These are phyloP conservation scores for Passalora sequoiae DNA, from an alignment of 2,329 filamentous ascomycete species.

Conservation along the genomic window DNA sequence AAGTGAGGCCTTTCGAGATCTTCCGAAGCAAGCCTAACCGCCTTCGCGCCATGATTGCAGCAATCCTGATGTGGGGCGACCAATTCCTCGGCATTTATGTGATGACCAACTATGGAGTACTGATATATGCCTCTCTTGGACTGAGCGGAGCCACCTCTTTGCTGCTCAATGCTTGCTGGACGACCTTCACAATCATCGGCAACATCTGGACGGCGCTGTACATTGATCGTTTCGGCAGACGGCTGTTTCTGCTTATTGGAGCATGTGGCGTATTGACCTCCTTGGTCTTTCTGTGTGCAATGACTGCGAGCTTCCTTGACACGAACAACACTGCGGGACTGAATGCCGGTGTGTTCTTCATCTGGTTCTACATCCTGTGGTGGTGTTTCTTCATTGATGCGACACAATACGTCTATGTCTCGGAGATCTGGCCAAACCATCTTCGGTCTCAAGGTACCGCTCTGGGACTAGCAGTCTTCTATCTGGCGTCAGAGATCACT, in stretches of 20 bases:
- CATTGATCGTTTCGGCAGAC: conserved; percentile 40
- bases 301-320: conserved; percentile 35
- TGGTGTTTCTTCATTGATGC: conserved; percentile 45
- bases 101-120: conserved; percentile 38
- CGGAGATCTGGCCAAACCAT: conserved; percentile 44
- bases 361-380: conserved; percentile 41
- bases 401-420: conserved; percentile 40
- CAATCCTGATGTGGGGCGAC: conserved; percentile 36
- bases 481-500: conserved; percentile 36
- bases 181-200: conserved; percentile 36
- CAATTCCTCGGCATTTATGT: conserved; percentile 29
- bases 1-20: conserved; percentile 37
- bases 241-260: conserved; percentile 42
- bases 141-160: conserved; percentile 38
- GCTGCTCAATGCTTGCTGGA: conserved; percentile 42
- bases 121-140: conserved; percentile 38
- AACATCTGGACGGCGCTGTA: conserved; percentile 42
- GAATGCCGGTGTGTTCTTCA: conserved; percentile 42
- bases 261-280: conserved; percentile 40
- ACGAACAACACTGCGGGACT: conserved; percentile 33
- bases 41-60: conserved; percentile 37
- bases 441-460: conserved; percentile 37
- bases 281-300: conserved; percentile 42
- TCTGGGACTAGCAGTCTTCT: conserved; percentile 36
- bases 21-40: conserved; percentile 41